phyloP scores from a whole-genome alignment of 2,329 filamentous ascomycete species.

The Calonectria pseudoreteaudii region DNA sequence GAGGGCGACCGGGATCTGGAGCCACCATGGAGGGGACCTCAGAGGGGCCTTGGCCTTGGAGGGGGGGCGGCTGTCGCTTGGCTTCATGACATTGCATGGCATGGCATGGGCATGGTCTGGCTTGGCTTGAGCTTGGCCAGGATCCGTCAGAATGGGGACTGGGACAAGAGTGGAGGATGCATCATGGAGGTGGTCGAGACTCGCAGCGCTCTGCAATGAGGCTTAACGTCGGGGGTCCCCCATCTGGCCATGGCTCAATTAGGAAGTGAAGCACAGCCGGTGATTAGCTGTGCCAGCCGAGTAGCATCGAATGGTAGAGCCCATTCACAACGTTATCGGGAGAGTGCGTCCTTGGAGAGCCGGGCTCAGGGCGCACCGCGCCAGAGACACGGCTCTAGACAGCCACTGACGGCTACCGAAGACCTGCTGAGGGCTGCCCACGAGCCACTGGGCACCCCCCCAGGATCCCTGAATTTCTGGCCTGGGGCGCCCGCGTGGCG shows the following conservation, averaged over 20 bases:
- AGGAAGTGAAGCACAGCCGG: background rate
- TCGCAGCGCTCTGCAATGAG: conserved; percentile 13
- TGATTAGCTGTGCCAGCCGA: background rate
- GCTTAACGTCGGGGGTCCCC: conserved; percentile 25
- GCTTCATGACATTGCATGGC: conserved; percentile 12
- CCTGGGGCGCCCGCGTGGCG: conserved; percentile 29
- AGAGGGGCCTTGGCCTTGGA: conserved; percentile 36
- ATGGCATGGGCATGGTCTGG: conserved; percentile 2
- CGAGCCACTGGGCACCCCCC: conserved; percentile 12
- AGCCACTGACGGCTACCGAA: background rate
- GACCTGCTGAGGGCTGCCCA: background rate
- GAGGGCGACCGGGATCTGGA: conserved; percentile 30
- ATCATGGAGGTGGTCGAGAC: conserved; percentile 14
- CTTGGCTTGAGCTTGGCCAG: conserved; percentile 26
- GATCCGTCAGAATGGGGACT: conserved; percentile 33
- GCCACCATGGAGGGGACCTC: conserved; percentile 21
- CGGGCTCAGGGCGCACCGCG: conserved; percentile 9
- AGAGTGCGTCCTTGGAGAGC: background rate
- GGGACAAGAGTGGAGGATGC: conserved; percentile 15
- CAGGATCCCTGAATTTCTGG: conserved; percentile 1
- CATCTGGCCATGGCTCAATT: background rate
- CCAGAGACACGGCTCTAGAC: background rate
- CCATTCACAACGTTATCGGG: conserved; percentile 9
- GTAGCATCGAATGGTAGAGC: background rate
- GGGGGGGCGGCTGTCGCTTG: conserved; percentile 17